Conservation (phyloP, 2,329 filamentous ascomycete species). For the Bipolaris sorokiniana region DNA sequence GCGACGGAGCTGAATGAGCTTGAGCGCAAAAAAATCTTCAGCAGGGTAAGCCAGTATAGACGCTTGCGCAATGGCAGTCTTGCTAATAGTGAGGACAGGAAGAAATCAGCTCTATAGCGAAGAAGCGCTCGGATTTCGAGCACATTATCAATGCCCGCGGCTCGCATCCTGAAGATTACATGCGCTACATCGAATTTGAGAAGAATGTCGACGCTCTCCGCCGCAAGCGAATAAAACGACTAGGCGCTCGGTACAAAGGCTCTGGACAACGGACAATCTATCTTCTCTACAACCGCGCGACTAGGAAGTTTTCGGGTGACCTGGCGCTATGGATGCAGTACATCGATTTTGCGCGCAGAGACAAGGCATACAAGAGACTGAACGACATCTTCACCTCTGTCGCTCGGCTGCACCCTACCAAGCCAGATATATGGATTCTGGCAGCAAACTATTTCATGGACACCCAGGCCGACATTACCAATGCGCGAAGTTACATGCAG, state of each 20-base stretch:
- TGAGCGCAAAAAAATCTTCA: conserved; percentile 90
- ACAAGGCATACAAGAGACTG: conserved; percentile 67
- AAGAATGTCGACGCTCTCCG: conserved; percentile 75
- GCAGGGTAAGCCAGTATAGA: conserved; percentile 60
- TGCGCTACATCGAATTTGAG: conserved; percentile 78
- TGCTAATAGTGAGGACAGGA: conserved; percentile 60
- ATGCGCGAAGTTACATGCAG: conserved; percentile 84
- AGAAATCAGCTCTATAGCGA: conserved; percentile 86
- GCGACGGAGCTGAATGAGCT: conserved; percentile 92
- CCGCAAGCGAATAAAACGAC: conserved; percentile 79
- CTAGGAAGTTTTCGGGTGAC: conserved; percentile 82
- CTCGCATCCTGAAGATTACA: conserved; percentile 74
- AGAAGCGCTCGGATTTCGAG: conserved; percentile 91
- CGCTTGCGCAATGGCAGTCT: not conserved
- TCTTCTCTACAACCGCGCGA: conserved; percentile 85
- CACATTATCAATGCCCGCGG: conserved; percentile 86
- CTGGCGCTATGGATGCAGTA: conserved; percentile 88
- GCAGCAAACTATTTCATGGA: conserved; percentile 81
- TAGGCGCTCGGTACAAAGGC: conserved; percentile 75
- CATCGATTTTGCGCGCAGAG: conserved; percentile 76
- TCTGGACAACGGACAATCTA: conserved; percentile 83
- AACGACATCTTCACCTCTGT: conserved; percentile 68
- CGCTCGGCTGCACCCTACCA: conserved; percentile 83
- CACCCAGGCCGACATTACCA: conserved; percentile 82
- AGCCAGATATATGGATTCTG: conserved; percentile 82